phyloP scores from a whole-genome alignment of 1,284 basidiomycete genomes.

The Naganishia liquefaciens region DNA sequence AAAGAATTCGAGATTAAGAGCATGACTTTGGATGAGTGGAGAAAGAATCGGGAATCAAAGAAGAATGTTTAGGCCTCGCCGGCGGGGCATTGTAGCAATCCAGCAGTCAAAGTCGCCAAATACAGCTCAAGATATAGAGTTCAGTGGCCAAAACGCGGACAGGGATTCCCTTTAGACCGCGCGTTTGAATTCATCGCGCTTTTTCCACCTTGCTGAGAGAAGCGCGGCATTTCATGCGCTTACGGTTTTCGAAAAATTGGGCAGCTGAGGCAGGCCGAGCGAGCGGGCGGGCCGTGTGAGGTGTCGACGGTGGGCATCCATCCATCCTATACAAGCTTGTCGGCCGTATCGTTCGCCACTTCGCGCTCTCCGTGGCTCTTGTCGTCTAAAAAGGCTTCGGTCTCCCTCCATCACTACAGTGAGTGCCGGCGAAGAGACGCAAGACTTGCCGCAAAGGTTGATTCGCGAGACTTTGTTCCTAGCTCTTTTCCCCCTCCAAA shows the following conservation, averaged over 20 bases:
- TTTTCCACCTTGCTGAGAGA: not conserved
- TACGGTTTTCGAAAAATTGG: slow-evolving; percentile 12
- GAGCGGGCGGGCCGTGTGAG: not conserved
- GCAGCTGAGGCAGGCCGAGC: not conserved
- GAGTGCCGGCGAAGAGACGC: not conserved
- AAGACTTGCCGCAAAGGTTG: not conserved
- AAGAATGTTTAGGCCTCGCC: slow-evolving; percentile 26
- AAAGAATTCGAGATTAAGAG: slow-evolving; percentile 63
- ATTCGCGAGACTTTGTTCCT: not conserved
- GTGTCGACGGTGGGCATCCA: not conserved
- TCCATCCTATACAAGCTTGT: slow-evolving; percentile 11
- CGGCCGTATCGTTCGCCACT: not conserved
- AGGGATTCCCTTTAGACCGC: not conserved
- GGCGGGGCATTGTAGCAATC: not conserved
- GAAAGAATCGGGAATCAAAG: slow-evolving; percentile 9
- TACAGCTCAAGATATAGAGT: not conserved
- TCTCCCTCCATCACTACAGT: slow-evolving; percentile 26
- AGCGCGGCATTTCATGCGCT: slow-evolving; percentile 13
- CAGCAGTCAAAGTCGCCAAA: not conserved
- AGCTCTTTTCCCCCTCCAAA: slow-evolving; percentile 19
- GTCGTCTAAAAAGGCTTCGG: slow-evolving; percentile 26
- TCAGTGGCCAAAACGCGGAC: slow-evolving; percentile 9
- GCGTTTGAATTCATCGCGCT: not conserved
- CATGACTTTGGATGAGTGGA: slow-evolving; percentile 36
- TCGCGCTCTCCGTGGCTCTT: not conserved